A percentile compares a stretch with the other conserved stretches of the same genome.
Conservation (phyloP, 352 stramenopile genomes). For the Peronospora destructor region DNA sequence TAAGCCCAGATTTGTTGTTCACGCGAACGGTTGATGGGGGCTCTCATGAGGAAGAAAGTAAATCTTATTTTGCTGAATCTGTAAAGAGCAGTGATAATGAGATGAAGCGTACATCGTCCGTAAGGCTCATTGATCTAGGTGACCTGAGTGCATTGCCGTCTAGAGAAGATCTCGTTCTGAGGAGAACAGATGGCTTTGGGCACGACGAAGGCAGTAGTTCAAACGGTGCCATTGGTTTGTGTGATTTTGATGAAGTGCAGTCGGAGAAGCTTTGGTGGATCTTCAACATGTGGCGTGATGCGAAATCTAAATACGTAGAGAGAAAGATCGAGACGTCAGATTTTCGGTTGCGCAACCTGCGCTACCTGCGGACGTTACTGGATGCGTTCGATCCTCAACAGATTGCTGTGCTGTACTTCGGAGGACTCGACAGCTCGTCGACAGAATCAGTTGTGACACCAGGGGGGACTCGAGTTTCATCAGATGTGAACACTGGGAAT, state of each 20-base stretch:
- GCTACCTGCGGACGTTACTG: conserved; percentile 56
- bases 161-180: conserved; percentile 24
- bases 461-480: conserved; percentile 18
- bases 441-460: conserved; percentile 20
- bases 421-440: conserved; percentile 21
- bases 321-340: conserved; percentile 64
- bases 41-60: conserved; percentile 17
- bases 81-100: conserved; percentile 10
- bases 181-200: conserved; percentile 25
- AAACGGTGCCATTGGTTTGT: conserved; percentile 52
- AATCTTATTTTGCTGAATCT: conserved; percentile 17
- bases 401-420: conserved; percentile 63
- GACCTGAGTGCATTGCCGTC: conserved; percentile 43
- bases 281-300: conserved; percentile 64
- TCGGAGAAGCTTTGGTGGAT: conserved; percentile 79
- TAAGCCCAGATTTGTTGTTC: conserved; percentile 10
- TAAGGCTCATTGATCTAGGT: conserved; percentile 55
- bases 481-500: conserved; percentile 20
- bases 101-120: conserved; percentile 31
- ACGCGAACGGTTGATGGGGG: conserved; percentile 11
- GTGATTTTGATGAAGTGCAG: conserved; percentile 79
- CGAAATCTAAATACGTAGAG: conserved; percentile 59
- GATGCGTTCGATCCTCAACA: conserved; percentile 77
- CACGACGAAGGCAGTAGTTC: conserved; percentile 46
- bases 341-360: conserved; percentile 64